Percentiles rank a stretch among this genome's conserved stretches.
phyloP scores from a whole-genome alignment of 1,284 basidiomycete species.

The Leccinum pachyderme region DNA sequence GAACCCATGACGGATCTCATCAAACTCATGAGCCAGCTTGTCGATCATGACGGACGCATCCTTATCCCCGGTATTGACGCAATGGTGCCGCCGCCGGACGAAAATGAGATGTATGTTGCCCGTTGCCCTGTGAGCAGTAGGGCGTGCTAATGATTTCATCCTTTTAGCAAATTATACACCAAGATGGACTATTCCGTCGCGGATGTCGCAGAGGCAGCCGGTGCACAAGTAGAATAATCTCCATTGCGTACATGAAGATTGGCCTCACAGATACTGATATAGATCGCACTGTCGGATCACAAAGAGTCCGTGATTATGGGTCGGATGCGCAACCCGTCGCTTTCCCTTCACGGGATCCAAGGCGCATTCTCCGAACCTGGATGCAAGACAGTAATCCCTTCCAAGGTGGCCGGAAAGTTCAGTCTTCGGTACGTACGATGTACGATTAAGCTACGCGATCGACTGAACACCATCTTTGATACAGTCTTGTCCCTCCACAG shows the following conservation, averaged over 20 bases:
- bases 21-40: slow-evolving; percentile 82
- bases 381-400: slow-evolving; percentile 94
- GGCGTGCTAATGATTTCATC: background rate
- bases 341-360: slow-evolving; percentile 96
- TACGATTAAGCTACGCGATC: background rate
- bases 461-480: background rate
- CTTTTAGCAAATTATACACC: slow-evolving; percentile 59
- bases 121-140: background rate
- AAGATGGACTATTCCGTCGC: slow-evolving; percentile 70
- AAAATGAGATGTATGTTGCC: slow-evolving; percentile 64
- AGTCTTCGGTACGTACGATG: slow-evolving; percentile 71
- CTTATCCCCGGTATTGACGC: slow-evolving; percentile 91
- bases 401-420: slow-evolving; percentile 90
- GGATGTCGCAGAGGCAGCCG: slow-evolving; percentile 83
- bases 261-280: background rate
- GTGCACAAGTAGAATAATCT: slow-evolving; percentile 44
- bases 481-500: slow-evolving; percentile 84
- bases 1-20: slow-evolving; percentile 88
- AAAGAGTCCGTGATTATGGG: slow-evolving; percentile 89
- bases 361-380: slow-evolving; percentile 91
- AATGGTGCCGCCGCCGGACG: slow-evolving; percentile 76
- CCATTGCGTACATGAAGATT: background rate
- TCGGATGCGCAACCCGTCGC: slow-evolving; percentile 83
- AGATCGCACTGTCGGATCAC: slow-evolving; percentile 69
- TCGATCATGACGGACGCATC: slow-evolving; percentile 81